A percentile compares a stretch with the other conserved stretches of the same genome.
Evolutionary conservation across 1,284 basidiomycete genomes (phyloP).

Genomic region (Ceratorhiza oryzae-sativae): DNA sequence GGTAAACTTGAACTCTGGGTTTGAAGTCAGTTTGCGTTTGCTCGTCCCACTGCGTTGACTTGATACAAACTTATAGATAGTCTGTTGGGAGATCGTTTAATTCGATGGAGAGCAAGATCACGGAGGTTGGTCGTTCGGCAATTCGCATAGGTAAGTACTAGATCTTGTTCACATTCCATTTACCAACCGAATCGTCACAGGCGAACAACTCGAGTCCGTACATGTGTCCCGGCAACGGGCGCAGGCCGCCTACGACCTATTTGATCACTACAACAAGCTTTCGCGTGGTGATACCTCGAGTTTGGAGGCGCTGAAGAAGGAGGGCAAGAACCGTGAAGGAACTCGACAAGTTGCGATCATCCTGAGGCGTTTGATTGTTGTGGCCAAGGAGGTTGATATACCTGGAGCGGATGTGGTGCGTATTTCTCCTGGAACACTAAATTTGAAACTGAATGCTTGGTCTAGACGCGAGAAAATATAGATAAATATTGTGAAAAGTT

Average conservation of each 20-base stretch:
- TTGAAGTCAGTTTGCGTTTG: conserved; percentile 68
- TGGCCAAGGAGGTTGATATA: conserved; percentile 92
- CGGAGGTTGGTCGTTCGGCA: conserved; percentile 92
- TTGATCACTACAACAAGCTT: conserved; percentile 94
- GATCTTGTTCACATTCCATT: conserved; percentile 4
- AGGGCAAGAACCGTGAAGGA: conserved; percentile 74
- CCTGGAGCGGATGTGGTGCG: conserved; percentile 78
- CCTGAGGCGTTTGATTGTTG: conserved; percentile 83
- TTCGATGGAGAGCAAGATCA: conserved; percentile 87
- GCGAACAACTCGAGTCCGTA: conserved; percentile 95
- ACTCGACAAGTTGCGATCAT: conserved; percentile 89
- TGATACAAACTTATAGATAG: conserved; percentile 53
- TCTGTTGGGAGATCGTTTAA: conserved; percentile 82
- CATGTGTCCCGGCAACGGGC: conserved; percentile 92
- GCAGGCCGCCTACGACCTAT: conserved; percentile 93
- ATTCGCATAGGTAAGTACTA: conserved; percentile 81
- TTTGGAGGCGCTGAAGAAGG: conserved; percentile 83
- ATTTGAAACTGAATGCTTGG: background rate
- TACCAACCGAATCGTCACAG: conserved; percentile 53
- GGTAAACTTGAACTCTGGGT: conserved; percentile 88
- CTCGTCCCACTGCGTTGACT: conserved; percentile 33
- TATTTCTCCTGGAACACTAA: background rate
- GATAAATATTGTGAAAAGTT: conserved; percentile 98
- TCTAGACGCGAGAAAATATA: conserved; percentile 82
- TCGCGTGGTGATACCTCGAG: conserved; percentile 82